Evolutionary conservation across 257 asterid species (phyloP).

Genomic region (Haberlea rhodopensis): DNA sequence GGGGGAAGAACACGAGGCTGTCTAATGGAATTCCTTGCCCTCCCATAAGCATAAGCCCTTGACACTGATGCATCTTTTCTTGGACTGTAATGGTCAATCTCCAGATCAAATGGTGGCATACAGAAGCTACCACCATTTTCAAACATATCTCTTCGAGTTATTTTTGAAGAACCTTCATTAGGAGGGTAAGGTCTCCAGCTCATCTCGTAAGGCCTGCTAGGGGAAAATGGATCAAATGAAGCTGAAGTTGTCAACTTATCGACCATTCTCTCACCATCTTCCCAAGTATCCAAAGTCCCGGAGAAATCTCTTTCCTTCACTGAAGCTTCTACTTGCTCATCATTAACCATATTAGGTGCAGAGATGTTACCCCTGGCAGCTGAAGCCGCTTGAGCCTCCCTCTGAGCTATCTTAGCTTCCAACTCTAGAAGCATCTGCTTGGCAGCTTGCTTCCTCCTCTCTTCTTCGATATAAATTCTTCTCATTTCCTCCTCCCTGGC

Average conservation of each 20-base stretch:
- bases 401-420: conserved; percentile 89
- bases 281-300: conserved; percentile 66
- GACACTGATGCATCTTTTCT: conserved; percentile 55
- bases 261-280: conserved; percentile 79
- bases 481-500: conserved; percentile 88
- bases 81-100: conserved; percentile 58
- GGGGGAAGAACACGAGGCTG: conserved; percentile 98
- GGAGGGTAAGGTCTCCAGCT: conserved; percentile 51
- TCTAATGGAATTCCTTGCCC: conserved; percentile 79
- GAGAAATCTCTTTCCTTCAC: conserved; percentile 48
- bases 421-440: conserved; percentile 78
- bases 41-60: conserved; percentile 65
- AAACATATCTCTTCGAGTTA: conserved; percentile 59
- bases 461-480: conserved; percentile 71
- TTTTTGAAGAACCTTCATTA: conserved; percentile 52
- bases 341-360: conserved; percentile 31
- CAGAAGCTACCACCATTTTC: conserved; percentile 50
- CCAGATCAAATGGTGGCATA: conserved; percentile 50
- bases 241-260: conserved; percentile 53
- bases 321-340: conserved; percentile 45
- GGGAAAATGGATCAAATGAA: conserved; percentile 49
- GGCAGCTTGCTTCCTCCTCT: conserved; percentile 95
- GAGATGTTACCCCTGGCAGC: conserved; percentile 38
- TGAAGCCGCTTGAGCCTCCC: conserved; percentile 53
- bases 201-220: conserved; percentile 51